Percentiles rank a stretch among this genome's conserved stretches.
Conservation (phyloP, 257 asterid genomes). For the Solanum paucissectum region DNA sequence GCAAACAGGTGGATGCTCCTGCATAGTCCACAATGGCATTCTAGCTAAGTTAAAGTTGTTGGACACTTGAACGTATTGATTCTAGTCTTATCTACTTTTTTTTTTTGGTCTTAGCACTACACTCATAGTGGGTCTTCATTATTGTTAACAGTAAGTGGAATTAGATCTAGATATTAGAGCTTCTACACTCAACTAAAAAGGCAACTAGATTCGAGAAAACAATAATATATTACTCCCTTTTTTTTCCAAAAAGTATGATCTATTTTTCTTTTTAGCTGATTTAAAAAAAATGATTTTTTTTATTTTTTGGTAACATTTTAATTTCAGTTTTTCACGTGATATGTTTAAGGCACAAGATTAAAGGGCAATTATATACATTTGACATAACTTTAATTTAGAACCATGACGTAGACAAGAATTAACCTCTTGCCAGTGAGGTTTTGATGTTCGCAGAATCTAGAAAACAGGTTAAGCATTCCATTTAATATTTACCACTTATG, state of each 20-base stretch:
- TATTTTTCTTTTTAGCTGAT: too few species aligned
- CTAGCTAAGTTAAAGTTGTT: neutral
- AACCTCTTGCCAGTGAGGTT: too few species aligned
- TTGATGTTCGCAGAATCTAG: too few species aligned
- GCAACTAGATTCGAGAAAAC: neutral
- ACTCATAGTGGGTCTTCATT: neutral
- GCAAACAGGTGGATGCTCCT: neutral
- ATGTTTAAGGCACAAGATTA: too few species aligned
- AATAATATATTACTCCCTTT: too few species aligned
- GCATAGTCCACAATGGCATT: neutral
- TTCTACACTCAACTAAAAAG: neutral
- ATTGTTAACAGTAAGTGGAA: neutral
- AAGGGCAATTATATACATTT: fast-evolving
- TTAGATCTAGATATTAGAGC: neutral
- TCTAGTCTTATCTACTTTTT: neutral
- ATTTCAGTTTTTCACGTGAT: fast-evolving
- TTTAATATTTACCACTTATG: too few species aligned
- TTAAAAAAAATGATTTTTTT: too few species aligned
- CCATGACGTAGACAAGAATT: too few species aligned
- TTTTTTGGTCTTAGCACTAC: neutral
- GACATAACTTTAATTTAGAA: too few species aligned
- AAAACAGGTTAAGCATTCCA: too few species aligned
- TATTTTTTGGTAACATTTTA: too few species aligned
- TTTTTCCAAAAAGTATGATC: too few species aligned
- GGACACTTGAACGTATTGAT: neutral